Evolutionary conservation across 2,329 filamentous ascomycete genomes (phyloP).

Genomic region (Chaetomiaceae sp.): DNA sequence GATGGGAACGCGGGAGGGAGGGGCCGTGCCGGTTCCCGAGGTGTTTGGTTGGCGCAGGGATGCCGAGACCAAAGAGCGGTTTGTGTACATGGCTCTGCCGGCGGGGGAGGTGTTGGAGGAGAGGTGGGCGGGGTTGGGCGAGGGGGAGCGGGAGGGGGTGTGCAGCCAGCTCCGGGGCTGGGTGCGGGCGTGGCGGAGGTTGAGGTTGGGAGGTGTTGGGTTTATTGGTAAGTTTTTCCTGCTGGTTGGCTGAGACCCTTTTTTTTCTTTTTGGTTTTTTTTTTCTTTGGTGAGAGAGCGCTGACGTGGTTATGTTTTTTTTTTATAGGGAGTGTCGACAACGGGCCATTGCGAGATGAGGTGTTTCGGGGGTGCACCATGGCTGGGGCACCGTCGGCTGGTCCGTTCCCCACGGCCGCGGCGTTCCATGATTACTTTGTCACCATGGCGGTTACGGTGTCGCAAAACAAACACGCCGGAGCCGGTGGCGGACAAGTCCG

Average conservation of each 20-base stretch:
- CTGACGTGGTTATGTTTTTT: neutral
- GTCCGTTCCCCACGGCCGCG: conserved; percentile 17
- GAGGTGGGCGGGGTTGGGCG: conserved; percentile 12
- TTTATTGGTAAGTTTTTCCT: conserved; percentile 14
- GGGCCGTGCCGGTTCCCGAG: conserved; percentile 16
- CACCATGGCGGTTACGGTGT: conserved; percentile 14
- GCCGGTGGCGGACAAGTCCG: neutral
- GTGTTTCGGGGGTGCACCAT: conserved; percentile 8
- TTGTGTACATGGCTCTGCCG: conserved; percentile 19
- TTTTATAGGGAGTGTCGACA: conserved; percentile 17
- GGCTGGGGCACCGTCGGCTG: conserved; percentile 9
- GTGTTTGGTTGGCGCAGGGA: conserved; percentile 24
- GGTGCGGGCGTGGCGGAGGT: conserved; percentile 16
- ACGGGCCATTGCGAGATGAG: conserved; percentile 15
- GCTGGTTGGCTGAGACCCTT: neutral
- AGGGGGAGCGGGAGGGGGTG: conserved; percentile 10
- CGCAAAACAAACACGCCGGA: conserved; percentile 8
- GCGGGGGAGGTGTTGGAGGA: conserved; percentile 7
- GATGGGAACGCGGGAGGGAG: too few relatives aligned
- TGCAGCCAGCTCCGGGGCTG: conserved; percentile 8
- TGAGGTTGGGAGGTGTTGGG: conserved; percentile 11
- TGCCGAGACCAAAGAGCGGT: conserved; percentile 15
- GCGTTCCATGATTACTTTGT: conserved; percentile 23
- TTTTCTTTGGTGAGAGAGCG: too few relatives aligned
- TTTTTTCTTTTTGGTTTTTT: neutral